Evolutionary conservation across 257 asterid species (phyloP), one percentile per base, ranked within the genome.

Genomic region (Oldenlandia corymbosa): DNA sequence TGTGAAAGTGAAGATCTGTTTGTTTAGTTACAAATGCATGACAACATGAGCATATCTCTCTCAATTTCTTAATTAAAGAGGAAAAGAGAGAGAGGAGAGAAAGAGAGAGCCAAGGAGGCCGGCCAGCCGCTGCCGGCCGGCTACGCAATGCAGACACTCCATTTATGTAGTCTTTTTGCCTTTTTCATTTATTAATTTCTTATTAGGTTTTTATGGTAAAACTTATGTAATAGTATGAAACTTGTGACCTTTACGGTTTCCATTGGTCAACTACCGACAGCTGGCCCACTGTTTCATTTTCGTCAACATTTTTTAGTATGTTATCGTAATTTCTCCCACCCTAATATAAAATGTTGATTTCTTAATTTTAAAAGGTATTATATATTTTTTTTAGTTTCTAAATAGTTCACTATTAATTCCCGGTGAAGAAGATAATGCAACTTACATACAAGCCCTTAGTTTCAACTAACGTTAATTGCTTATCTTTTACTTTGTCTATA

Each of bases 41-140:
- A n/a, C n/a, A n/a, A n/a, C 58, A 53, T 26, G 58, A 53, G 18
- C 36, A 5, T 24, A 32, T 24, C 3, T 21, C 8, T 50, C 50
- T 45, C 5, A 18, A 45, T n/a, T n/a, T n/a, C n/a, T n/a, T n/a
- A n/a, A n/a, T n/a, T n/a, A n/a, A n/a, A n/a, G 21, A 17, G 53
- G 24, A 10, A 23, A 24, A 26, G 32, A 5, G 9, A 4, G 24
- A 8, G 34, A 51, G 21, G 27, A 36, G 8, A 27, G 28, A 45
- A 30, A 2, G 4, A 46, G 10, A 57, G n/a, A 8, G 61, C 60
- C 52, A 11, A 68, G 73, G 68, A 60, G 39, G 73, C 73, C 67
- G 1, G 73, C 73, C 41, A 18, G 58, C 58, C 36, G 46, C 10
- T 18, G 16, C 51, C 1, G 73, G 73, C 73, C 68, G 73, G 73